These are phyloP conservation scores for Cephalotrichum gorgonifer DNA, from an alignment of 2,329 filamentous ascomycete genomes.

Conservation along the genomic window DNA sequence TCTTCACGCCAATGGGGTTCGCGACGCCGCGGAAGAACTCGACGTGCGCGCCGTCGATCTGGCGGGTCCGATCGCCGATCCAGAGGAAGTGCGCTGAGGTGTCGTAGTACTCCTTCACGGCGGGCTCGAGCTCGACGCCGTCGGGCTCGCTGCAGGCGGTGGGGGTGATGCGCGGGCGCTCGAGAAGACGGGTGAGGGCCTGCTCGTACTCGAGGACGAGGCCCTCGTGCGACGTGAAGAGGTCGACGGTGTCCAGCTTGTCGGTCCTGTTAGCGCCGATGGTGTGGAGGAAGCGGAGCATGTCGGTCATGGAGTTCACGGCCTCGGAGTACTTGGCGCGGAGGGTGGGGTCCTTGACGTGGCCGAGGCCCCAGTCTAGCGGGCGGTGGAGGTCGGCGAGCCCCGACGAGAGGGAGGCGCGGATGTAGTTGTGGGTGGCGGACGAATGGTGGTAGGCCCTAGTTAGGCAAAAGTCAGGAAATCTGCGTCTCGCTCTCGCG, in stretches of 20 bases:
- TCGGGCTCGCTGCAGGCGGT: conserved; percentile 27
- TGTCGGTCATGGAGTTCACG: conserved; percentile 78
- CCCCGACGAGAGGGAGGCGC: conserved; percentile 72
- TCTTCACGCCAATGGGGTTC: conserved; percentile 94
- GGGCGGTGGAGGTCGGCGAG: conserved; percentile 91
- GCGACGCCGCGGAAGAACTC: conserved; percentile 95
- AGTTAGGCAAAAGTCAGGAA: not conserved
- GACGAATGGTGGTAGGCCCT: conserved; percentile 94
- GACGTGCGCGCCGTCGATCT: conserved; percentile 86
- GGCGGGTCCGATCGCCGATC: conserved; percentile 93
- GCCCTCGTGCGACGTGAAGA: conserved; percentile 93
- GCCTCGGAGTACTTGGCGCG: conserved; percentile 81
- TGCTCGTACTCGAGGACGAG: conserved; percentile 92
- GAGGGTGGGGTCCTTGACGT: conserved; percentile 73
- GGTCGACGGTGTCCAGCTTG: conserved; percentile 81
- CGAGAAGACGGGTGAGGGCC: conserved; percentile 66
- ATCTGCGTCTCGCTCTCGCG: too few species aligned
- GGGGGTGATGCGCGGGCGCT: conserved; percentile 40
- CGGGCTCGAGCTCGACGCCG: conserved; percentile 16
- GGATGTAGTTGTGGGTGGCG: conserved; percentile 87
- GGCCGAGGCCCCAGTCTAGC: conserved; percentile 88
- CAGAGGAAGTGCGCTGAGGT: conserved; percentile 95
- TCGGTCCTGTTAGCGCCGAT: conserved; percentile 81
- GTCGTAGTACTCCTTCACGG: conserved; percentile 67
- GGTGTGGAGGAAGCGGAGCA: conserved; percentile 86